Conservation (phyloP, 768 basidiomycete genomes). For the Galerina marginata region DNA sequence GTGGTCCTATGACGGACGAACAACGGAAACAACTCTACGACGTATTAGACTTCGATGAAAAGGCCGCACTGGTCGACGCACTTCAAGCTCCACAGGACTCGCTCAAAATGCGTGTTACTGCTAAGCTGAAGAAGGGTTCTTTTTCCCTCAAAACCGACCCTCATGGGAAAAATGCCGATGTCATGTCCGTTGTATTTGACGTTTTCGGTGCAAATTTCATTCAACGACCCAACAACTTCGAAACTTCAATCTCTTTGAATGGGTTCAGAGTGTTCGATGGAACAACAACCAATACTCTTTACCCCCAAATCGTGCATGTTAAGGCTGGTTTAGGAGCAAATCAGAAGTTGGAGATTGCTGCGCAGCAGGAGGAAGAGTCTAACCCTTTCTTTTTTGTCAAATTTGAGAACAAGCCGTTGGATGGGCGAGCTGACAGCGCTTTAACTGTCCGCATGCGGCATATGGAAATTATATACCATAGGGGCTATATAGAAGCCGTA, state of each 20-base stretch:
- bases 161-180: constrained; percentile 63
- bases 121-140: constrained; percentile 86
- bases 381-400: constrained; percentile 83
- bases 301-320: constrained; percentile 90
- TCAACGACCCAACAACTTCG: constrained; percentile 87
- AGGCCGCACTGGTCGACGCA: constrained; percentile 68
- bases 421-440: constrained; percentile 89
- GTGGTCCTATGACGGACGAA: constrained; percentile 82
- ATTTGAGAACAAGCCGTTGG: constrained; percentile 91
- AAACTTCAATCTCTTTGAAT: constrained; percentile 82
- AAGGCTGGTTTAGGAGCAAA: constrained; percentile 34
- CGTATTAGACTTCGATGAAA: constrained; percentile 91
- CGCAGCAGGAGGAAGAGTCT: constrained; percentile 23
- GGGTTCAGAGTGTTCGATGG: constrained; percentile 91
- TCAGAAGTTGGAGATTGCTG: constrained; percentile 13
- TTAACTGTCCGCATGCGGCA: constrained; percentile 90
- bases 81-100: constrained; percentile 81
- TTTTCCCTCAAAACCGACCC: constrained; percentile 83
- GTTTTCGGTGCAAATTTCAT: constrained; percentile 82
- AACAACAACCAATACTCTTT: constrained; percentile 78
- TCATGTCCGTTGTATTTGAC: constrained; percentile 89
- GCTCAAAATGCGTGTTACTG: constrained; percentile 73
- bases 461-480: constrained; percentile 97
- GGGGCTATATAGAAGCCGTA: constrained; percentile 90
- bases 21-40: constrained; percentile 91